Percentiles rank a stretch among this genome's conserved stretches.
Evolutionary conservation across 331 rosid species (phyloP).

Genomic region (Malus hybrid): DNA sequence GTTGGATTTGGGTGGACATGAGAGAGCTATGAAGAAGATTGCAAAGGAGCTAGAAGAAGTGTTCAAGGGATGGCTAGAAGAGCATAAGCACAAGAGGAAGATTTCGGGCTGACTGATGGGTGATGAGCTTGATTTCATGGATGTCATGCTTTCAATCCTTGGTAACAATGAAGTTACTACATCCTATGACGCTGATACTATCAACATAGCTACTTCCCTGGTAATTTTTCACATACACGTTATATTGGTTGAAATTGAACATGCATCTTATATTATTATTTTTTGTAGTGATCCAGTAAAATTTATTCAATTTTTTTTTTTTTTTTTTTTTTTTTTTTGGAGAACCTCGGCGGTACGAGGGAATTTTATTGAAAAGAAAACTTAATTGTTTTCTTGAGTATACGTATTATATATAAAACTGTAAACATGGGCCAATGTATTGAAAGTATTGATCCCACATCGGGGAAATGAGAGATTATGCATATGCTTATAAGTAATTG

Average conservation of each 20-base stretch:
- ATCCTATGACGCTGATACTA: background rate
- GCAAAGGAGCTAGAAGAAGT: background rate
- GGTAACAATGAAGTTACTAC: background rate
- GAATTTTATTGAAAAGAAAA: no score
- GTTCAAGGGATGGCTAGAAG: background rate
- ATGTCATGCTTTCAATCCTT: background rate
- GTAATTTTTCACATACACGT: background rate
- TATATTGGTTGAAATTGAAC: background rate
- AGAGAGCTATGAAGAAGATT: background rate
- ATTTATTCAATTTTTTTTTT: no score
- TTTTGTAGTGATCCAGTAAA: no score
- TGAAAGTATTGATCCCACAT: no score
- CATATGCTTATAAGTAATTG: no score
- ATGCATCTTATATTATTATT: background rate
- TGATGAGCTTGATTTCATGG: background rate
- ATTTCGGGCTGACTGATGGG: background rate
- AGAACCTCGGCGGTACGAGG: no score
- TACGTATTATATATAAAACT: no score
- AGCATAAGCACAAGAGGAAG: background rate
- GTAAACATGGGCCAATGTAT: no score
- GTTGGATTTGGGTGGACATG: slow-evolving; percentile 11
- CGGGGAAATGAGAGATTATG: no score
- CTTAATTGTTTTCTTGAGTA: no score
- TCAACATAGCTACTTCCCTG: background rate
- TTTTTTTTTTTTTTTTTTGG: no score